phyloP scores from a whole-genome alignment of 2,329 filamentous ascomycete genomes.

The Neopestalotiopsis sp. region DNA sequence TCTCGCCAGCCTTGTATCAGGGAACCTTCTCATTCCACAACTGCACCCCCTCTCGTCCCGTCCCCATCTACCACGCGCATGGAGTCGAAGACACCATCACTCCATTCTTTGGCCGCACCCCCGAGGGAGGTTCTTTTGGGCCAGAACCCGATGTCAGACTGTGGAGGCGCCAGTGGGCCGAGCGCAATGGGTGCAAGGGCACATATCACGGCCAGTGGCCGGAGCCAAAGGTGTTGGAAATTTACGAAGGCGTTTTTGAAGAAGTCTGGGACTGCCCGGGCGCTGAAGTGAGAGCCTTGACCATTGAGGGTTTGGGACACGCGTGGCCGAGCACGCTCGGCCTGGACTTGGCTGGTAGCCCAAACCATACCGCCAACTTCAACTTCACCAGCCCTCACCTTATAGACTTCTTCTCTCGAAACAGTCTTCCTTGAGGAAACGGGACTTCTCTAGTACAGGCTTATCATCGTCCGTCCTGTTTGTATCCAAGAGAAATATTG shows the following conservation, averaged over 20 bases:
- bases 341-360: constrained; percentile 22
- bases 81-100: constrained; percentile 26
- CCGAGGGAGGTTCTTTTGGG: constrained; percentile 23
- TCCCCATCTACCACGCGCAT: constrained; percentile 26
- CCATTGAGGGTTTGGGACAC: constrained; percentile 26
- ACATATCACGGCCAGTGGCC: constrained; percentile 23
- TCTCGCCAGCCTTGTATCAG: constrained; percentile 27
- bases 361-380: constrained; percentile 27
- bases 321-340: constrained; percentile 27
- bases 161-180: constrained; percentile 27
- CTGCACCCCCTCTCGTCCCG: constrained; percentile 23
- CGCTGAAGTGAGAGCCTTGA: constrained; percentile 26
- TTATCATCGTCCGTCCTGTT: no score
- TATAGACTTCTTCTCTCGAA: constrained; percentile 28
- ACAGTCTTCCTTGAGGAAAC: constrained; percentile 20
- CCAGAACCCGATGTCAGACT: constrained; percentile 25
- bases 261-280: constrained; percentile 27
- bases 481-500: no score
- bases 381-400: constrained; percentile 28
- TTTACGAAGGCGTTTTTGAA: constrained; percentile 26
- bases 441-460: no score
- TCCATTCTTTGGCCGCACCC: constrained; percentile 24
- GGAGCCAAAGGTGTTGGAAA: constrained; percentile 22
- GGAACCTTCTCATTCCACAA: constrained; percentile 25
- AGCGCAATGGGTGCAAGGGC: constrained; percentile 24